Percentiles rank a stretch among this genome's conserved stretches.
phyloP scores from a whole-genome alignment of 805 yeast species.

The Metschnikowia proteae region DNA sequence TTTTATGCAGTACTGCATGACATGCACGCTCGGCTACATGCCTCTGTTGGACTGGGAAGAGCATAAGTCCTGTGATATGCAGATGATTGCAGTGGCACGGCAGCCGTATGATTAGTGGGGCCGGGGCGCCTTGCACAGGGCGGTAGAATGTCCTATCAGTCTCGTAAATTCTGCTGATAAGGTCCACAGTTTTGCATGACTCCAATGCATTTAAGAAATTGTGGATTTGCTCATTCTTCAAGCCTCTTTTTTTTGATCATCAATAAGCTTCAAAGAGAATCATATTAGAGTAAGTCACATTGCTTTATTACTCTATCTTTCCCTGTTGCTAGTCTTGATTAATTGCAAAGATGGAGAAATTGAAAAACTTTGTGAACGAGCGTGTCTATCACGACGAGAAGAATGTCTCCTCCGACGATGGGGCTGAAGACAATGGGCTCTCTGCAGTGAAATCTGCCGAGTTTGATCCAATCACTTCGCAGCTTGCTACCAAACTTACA shows the following conservation, averaged over 20 bases:
- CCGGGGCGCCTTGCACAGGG: background rate
- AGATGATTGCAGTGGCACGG: background rate
- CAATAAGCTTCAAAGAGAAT: background rate
- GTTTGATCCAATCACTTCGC: slow-evolving; percentile 16
- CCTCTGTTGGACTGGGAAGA: background rate
- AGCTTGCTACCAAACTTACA: slow-evolving; percentile 14
- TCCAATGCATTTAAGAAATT: slow-evolving; percentile 1
- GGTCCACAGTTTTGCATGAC: slow-evolving; percentile 4
- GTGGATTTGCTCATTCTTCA: background rate
- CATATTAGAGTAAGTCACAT: background rate
- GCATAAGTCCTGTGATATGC: background rate
- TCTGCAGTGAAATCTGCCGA: slow-evolving; percentile 15
- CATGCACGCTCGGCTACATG: background rate
- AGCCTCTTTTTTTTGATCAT: background rate
- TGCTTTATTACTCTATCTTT: background rate
- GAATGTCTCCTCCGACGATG: slow-evolving; percentile 8
- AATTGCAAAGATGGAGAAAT: slow-evolving; percentile 14
- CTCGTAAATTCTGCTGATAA: slow-evolving; percentile 5
- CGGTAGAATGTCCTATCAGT: background rate
- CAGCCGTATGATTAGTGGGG: slow-evolving; percentile 4
- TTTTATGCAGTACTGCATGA: background rate
- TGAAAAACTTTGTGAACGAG: slow-evolving; percentile 13
- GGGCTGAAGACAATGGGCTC: slow-evolving; percentile 8
- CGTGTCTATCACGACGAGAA: slow-evolving; percentile 13
- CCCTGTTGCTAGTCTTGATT: background rate